A percentile compares a stretch with the other conserved stretches of the same genome.
These are phyloP conservation scores for Quercus wislizeni DNA, from an alignment of 306 rosid genomes.

Conservation along the genomic window DNA sequence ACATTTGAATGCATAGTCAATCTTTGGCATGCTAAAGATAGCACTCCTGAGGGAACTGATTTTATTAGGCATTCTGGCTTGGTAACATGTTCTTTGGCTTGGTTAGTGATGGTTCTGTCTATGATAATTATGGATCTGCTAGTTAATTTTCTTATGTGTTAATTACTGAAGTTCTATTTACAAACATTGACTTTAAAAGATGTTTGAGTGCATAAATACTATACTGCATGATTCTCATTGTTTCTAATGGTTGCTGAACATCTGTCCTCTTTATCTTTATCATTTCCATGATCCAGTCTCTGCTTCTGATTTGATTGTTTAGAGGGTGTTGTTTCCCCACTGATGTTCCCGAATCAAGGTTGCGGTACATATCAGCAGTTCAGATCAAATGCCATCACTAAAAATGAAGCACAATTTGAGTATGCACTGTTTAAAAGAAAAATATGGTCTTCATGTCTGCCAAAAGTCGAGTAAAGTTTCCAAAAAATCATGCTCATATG, in stretches of 20 bases:
- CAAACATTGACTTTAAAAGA: neutral
- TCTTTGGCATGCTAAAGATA: too few relatives aligned
- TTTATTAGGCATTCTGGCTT: neutral
- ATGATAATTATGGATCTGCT: neutral
- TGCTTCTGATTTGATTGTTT: constrained; percentile 31
- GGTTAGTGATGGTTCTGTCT: neutral
- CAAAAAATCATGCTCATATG: constrained; percentile 62
- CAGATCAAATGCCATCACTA: constrained; percentile 94
- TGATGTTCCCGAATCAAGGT: constrained; percentile 50
- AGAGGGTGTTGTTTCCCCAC: constrained; percentile 41
- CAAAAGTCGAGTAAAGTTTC: constrained; percentile 68
- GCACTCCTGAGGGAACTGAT: neutral
- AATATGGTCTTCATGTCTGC: constrained; percentile 69
- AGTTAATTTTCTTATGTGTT: neutral
- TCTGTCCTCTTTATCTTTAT: neutral
- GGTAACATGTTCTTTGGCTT: neutral
- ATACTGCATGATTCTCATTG: neutral
- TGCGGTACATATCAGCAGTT: constrained; percentile 40
- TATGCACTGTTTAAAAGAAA: constrained; percentile 69
- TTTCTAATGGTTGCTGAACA: constrained; percentile 1
- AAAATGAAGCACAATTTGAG: constrained; percentile 90
- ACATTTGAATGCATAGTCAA: neutral
- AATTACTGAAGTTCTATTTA: neutral
- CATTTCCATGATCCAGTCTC: constrained; percentile 33
- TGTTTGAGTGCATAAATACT: neutral